phyloP scores from a whole-genome alignment of 371 early-diverging fungal species.

The Saksenaea oblongispora region DNA sequence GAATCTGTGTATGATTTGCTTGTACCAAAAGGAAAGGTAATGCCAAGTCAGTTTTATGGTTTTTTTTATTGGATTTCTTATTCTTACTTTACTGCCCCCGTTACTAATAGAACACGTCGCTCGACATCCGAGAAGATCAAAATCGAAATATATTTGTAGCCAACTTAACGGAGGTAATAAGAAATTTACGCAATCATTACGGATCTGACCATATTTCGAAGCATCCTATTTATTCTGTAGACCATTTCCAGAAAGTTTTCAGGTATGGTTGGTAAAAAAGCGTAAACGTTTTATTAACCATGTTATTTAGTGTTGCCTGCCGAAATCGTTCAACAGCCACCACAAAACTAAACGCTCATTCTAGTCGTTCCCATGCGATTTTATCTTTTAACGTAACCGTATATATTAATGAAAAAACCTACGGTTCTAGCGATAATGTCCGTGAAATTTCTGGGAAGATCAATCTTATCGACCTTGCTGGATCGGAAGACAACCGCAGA shows the following conservation, averaged over 20 bases:
- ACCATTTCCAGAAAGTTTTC: constrained; percentile 54
- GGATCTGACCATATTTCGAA: background rate
- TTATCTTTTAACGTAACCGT: constrained; percentile 38
- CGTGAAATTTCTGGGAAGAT: constrained; percentile 46
- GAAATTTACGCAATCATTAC: background rate
- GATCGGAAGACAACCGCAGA: constrained; percentile 75
- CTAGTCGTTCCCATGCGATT: constrained; percentile 70
- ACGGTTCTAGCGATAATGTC: constrained; percentile 4
- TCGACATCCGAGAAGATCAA: constrained; percentile 54
- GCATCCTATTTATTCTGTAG: constrained; percentile 38
- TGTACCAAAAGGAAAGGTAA: constrained; percentile 39
- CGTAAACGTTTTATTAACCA: background rate
- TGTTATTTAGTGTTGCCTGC: constrained; percentile 31
- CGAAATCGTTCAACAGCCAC: constrained; percentile 62
- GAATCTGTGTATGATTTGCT: constrained; percentile 64
- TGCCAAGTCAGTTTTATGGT: background rate
- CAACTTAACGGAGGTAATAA: constrained; percentile 48
- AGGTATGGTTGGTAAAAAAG: constrained; percentile 20
- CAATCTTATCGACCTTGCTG: constrained; percentile 75
- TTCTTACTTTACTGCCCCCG: too few species aligned
- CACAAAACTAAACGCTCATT: constrained; percentile 66
- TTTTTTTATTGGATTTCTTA: background rate
- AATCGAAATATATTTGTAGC: constrained; percentile 56
- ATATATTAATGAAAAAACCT: constrained; percentile 1
- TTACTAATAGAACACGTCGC: background rate